Evolutionary conservation across 768 basidiomycete genomes (phyloP), one percentile per base, ranked within the genome.

Genomic region (Astraeus odoratus): DNA sequence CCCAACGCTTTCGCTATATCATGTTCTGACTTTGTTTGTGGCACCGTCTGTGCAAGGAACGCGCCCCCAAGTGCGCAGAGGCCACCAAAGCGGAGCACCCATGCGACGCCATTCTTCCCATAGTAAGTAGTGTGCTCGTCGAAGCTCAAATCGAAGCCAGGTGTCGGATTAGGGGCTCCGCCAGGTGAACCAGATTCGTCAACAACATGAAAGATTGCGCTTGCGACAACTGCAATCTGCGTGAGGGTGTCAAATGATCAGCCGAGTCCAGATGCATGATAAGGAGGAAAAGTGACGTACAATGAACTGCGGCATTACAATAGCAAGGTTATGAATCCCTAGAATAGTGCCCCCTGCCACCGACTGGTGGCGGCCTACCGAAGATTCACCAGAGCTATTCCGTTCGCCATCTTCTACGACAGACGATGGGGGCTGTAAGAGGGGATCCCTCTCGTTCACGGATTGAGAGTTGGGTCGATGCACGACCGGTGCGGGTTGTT

Each of bases 281-380:
- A 3, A 16, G 26, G 13, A 18, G 38, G 18, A 13, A 43, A 24
- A 10, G 10, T 26, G 41, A 74, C 90, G 53, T 59, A 94, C 93
- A 43, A 94, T 74, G 59, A 97, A 87, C 55, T 97, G 94, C 18
- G 94, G 94, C 67, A 91, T 81, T 22, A 97, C 94, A 48, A 97
- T 92, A 4, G 94, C 88, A 15, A 97, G 72, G 59, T 97, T 97
- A 58, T 97, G 94, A 31, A 97, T 92, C 3, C 94, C 94, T 33
- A 96, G 75, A 30, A 95, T 81, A 1, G 94, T 96, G 8, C 93
- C 93, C 15, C 92, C 93, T 2, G 87, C 83, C 38, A 84, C 70
- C 18, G 80, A 76, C 30, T 72, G 66, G 4, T 63, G 55, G 22
- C 72, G 33, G 8, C 8, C 46, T 18, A 34, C 34, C 24, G 31